phyloP scores from a whole-genome alignment of 805 yeast species.

The Cyberlindnera saturnus region DNA sequence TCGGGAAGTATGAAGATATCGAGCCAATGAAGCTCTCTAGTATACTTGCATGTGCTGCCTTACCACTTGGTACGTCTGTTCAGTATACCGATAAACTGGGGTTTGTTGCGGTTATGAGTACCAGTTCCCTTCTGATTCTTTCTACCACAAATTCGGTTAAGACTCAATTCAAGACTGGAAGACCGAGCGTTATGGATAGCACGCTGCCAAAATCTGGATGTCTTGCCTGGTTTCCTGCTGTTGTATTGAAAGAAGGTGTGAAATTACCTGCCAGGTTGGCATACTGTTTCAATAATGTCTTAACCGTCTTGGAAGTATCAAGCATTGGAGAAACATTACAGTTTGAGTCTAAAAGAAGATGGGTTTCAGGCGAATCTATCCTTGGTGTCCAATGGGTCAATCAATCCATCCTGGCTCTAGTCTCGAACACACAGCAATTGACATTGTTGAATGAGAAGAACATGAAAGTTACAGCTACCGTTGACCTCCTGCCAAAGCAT shows the following conservation, averaged over 20 bases:
- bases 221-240: conserved; percentile 61
- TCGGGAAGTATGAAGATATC: conserved; percentile 39
- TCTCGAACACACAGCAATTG: conserved; percentile 42
- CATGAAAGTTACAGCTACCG: conserved; percentile 25
- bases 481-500: conserved; percentile 26
- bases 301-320: conserved; percentile 49
- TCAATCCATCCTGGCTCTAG: conserved; percentile 30
- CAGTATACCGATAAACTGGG: conserved; percentile 55
- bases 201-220: conserved; percentile 36
- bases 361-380: conserved; percentile 43
- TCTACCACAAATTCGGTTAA: conserved; percentile 46
- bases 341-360: conserved; percentile 36
- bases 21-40: conserved; percentile 20
- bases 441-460: conserved; percentile 35
- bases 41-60: conserved; percentile 36
- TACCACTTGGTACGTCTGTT: conserved; percentile 56
- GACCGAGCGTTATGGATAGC: conserved; percentile 33
- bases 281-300: conserved; percentile 59
- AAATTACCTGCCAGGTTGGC: conserved; percentile 45
- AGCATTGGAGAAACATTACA: conserved; percentile 28
- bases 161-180: conserved; percentile 49
- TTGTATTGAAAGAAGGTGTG: conserved; percentile 19
- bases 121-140: conserved; percentile 41
- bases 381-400: conserved; percentile 54
- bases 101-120: conserved; percentile 53